A percentile compares a stretch with the other conserved stretches of the same genome.
These are phyloP conservation scores for Calocybe cyanea DNA, from an alignment of 768 basidiomycete genomes.

Conservation along the genomic window DNA sequence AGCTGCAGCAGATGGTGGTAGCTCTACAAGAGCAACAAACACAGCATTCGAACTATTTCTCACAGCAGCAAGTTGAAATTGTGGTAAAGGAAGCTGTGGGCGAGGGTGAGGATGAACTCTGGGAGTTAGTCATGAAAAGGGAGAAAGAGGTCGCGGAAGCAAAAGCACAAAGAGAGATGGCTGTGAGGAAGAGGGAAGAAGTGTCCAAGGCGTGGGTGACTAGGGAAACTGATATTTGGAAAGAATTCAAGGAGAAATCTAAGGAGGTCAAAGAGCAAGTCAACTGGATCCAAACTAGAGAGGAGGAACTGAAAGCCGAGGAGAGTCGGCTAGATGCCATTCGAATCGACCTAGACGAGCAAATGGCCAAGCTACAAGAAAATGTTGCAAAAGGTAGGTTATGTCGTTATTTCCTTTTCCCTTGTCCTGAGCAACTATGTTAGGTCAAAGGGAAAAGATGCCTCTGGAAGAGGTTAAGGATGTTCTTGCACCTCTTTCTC, in stretches of 20 bases:
- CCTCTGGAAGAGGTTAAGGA: constrained; percentile 80
- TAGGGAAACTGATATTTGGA: constrained; percentile 47
- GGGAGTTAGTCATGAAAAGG: constrained; percentile 57
- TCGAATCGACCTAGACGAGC: constrained; percentile 47
- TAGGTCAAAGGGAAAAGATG: constrained; percentile 47
- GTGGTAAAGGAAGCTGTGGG: constrained; percentile 56
- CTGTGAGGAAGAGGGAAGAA: constrained; percentile 63
- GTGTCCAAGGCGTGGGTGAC: constrained; percentile 55
- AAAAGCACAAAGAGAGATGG: constrained; percentile 63
- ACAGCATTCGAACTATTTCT: constrained; percentile 21
- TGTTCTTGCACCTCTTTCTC: constrained; percentile 48
- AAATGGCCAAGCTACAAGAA: constrained; percentile 40
- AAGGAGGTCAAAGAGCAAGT: constrained; percentile 48
- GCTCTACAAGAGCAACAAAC: constrained; percentile 31
- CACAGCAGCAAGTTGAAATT: constrained; percentile 37
- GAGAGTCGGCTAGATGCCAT: constrained; percentile 44
- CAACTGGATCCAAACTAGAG: constrained; percentile 45
- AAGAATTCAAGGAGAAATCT: constrained; percentile 44
- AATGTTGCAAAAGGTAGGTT: constrained; percentile 21
- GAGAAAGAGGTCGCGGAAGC: constrained; percentile 68
- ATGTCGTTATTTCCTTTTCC: background rate
- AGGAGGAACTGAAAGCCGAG: constrained; percentile 52
- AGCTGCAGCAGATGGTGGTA: constrained; percentile 42
- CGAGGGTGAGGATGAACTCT: constrained; percentile 65
- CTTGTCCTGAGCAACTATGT: background rate